Evolutionary conservation across 257 asterid species (phyloP).

Genomic region (Solanum virginianum): DNA sequence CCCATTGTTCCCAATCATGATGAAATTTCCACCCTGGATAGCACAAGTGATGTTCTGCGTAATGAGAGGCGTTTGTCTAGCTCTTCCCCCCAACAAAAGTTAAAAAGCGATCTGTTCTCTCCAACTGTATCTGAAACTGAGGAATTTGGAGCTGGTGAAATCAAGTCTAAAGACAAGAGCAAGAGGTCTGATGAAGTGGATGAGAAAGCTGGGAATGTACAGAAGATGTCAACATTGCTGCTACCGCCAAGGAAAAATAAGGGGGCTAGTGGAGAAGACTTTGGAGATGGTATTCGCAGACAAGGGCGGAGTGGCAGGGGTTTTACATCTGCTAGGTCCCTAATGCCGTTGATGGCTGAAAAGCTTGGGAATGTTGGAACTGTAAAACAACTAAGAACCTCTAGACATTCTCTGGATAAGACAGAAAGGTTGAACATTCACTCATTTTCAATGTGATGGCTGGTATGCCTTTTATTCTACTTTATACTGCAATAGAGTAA

Average conservation of each 20-base stretch:
- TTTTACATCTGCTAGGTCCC: slow-evolving; percentile 55
- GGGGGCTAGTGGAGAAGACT: slow-evolving; percentile 37
- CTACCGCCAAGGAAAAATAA: slow-evolving; percentile 77
- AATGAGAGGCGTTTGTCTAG: slow-evolving; percentile 52
- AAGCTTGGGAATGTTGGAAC: slow-evolving; percentile 65
- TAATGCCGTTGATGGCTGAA: slow-evolving; percentile 54
- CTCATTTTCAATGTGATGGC: neutral
- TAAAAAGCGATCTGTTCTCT: slow-evolving; percentile 51
- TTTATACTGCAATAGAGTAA: neutral
- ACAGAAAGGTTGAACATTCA: slow-evolving; percentile 44
- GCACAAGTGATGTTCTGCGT: slow-evolving; percentile 27
- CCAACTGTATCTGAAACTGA: slow-evolving; percentile 81
- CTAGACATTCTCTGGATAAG: slow-evolving; percentile 71
- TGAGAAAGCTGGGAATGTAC: slow-evolving; percentile 59
- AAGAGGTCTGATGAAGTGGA: slow-evolving; percentile 54
- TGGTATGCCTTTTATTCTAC: neutral
- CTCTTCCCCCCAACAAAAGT: slow-evolving; percentile 63
- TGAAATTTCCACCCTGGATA: slow-evolving; percentile 37
- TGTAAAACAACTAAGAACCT: slow-evolving; percentile 75
- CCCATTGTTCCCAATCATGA: slow-evolving; percentile 58
- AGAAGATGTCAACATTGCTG: slow-evolving; percentile 66
- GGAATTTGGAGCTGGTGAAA: slow-evolving; percentile 74
- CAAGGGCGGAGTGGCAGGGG: slow-evolving; percentile 87
- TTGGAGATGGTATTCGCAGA: slow-evolving; percentile 63
- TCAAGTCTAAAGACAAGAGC: slow-evolving; percentile 46